These are phyloP conservation scores for Dactylellina leptospora DNA, from an alignment of 2,329 filamentous ascomycete genomes.

Conservation along the genomic window DNA sequence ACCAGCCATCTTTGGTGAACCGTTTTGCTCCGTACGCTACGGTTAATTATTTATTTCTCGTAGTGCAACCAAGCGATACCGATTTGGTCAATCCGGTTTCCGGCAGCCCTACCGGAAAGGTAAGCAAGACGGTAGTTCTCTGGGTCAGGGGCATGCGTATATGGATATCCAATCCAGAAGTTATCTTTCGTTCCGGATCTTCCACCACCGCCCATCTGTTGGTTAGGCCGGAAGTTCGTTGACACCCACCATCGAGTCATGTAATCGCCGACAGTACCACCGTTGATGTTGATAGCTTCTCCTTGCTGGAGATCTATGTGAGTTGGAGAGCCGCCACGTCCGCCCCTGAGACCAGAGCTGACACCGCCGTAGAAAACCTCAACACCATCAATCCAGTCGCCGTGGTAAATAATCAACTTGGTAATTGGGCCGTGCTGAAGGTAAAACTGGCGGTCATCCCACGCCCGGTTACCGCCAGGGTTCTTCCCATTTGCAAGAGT, in stretches of 20 bases:
- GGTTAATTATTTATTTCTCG: not conserved
- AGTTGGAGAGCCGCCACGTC: not conserved
- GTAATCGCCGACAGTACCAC: not conserved
- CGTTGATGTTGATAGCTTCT: not conserved
- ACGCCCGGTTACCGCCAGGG: not conserved
- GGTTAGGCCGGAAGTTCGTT: not conserved
- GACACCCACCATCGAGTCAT: constrained; percentile 2
- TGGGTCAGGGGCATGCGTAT: not conserved
- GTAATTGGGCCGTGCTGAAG: not conserved
- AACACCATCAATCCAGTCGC: constrained; percentile 2
- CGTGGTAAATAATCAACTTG: not conserved
- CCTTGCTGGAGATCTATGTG: not conserved
- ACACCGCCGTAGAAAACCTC: constrained; percentile 1
- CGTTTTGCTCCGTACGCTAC: constrained; percentile 11
- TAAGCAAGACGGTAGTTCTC: not conserved
- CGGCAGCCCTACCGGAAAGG: not conserved
- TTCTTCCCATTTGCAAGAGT: not conserved
- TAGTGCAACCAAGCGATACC: constrained; percentile 1
- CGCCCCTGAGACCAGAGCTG: not conserved
- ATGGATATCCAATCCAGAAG: not conserved
- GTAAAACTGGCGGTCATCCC: not conserved
- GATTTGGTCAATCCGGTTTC: constrained; percentile 5
- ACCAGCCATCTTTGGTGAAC: not conserved
- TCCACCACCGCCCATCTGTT: not conserved
- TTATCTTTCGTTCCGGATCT: not conserved